Base-by-base conservation (phyloP, 2,329 filamentous ascomycete species). In the Venturia carpophila region DNA sequence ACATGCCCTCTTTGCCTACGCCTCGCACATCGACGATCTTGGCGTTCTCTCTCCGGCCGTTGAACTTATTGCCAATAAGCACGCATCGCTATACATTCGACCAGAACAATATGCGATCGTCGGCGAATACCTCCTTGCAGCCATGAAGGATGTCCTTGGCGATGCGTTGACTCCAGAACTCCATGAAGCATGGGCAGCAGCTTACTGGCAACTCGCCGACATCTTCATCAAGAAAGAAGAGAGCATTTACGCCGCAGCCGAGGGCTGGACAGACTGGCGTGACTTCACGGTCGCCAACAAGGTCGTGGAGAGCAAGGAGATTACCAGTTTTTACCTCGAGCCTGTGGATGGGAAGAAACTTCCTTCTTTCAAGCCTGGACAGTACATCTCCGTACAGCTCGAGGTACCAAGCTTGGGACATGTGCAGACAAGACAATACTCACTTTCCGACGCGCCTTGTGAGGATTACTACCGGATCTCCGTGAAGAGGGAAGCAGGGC, bases 41-140 rank as follows among this genome's bases (percentile, higher is more conserved):
- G 82, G 80, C 60, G 82, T 79, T 24, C 79, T 92, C 5, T 73
- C 73, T 15, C 79, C 82, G 0, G 78, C 81, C 0, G 74, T 85
- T 17, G 86, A 90, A 74, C 83, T 87, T 70, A 91, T 93, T 68
- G 88, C 86, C 73, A 84, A 91, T 73, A 91, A 91, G 75, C 89
- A 92, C 73, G 88, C 83, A 66, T 88, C 85, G 0, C 79, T 92
- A 1, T 84, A 84, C 70, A 85, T 92, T 71, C 79, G 78, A 65
- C 83, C 88, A 0, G 85, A 88, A 47, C 85, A 91, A 68, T 92
- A 91, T 74, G 79, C 81, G 42, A 83, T 90, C 55, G 87, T 92
- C 3, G 88, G 86, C 65, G 84, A 84, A 70, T 85, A 88, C 71
- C 80, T 92, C 15, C 79, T 92, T 55, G 79, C 81, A 34, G 86